Base-by-base conservation (phyloP, 805 yeast species). In the Cyberlindnera maclurae region DNA sequence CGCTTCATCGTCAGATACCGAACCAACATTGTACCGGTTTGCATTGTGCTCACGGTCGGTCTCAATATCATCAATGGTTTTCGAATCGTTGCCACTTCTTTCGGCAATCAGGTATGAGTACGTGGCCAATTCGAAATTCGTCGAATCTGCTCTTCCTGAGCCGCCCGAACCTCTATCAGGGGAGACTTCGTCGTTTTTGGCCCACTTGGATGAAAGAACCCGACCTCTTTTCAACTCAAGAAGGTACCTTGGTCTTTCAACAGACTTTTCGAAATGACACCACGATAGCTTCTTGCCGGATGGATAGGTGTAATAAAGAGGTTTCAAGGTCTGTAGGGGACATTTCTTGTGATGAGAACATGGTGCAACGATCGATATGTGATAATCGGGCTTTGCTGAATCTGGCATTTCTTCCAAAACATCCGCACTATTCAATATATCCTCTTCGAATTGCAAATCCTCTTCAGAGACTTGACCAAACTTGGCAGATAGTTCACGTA, bases 281-380 rank as follows among this genome's bases (percentile, higher is more conserved):
- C 88, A 86, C 39, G 73, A 73, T 37, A 83, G 64, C 41, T 77
- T 70, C 45, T 71, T 71, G 31, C 85, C 86, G 17, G 71, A 59
- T 29, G 74, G 68, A 26, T 68, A 67, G 12, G 65, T 62, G 54
- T 79, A 84, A 51, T 71, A 76, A 27, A 73, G 74, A 2, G 94
- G 85, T 36, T 82, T 82, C 12, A 82, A 79, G 26, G 77, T 68
- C 58, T 89, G 97, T 39, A 90, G 63, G 0, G 97, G 97, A 53
- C 97, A 89, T 47, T 67, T 71, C 11, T 79, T 75, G 51, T 87
- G 96, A 57, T 93, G 97, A 1, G 90, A 62, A 55, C 97, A 93
- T 3, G 98, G 98, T 0, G 96, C 96, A 15, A 90, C 55, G 8
- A 90, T 69, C 30, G 73, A 71, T 36, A 88, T 52, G 46, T 81